Evolutionary conservation across 805 yeast species (phyloP).

Genomic region (Saccharomycopsis selenospora): DNA sequence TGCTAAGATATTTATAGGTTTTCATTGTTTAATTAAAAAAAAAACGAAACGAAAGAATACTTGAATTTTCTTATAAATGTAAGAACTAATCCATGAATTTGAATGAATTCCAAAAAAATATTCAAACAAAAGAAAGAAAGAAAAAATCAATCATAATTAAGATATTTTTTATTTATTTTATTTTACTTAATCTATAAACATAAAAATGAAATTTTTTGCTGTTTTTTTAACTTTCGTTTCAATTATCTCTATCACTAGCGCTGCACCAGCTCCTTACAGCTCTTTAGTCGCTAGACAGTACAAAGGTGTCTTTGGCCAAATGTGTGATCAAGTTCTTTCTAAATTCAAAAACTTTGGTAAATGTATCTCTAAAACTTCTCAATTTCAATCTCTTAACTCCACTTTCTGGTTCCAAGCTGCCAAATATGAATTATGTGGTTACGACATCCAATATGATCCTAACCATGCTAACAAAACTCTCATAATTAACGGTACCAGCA

Average conservation of each 20-base stretch:
- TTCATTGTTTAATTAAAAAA: too few species aligned
- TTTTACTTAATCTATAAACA: too few species aligned
- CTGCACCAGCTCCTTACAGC: neutral
- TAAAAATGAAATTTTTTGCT: neutral
- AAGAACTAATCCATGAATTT: too few species aligned
- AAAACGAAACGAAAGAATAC: too few species aligned
- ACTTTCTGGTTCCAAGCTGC: slow-evolving; percentile 22
- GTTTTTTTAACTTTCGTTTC: neutral
- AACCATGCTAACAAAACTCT: slow-evolving; percentile 1
- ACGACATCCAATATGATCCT: slow-evolving; percentile 7
- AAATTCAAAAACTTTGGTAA: slow-evolving; percentile 19
- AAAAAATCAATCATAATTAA: too few species aligned
- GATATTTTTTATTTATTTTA: too few species aligned
- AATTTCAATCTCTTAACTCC: slow-evolving; percentile 11
- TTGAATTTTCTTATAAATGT: too few species aligned
- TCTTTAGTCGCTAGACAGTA: neutral
- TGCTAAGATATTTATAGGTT: too few species aligned
- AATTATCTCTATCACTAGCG: neutral
- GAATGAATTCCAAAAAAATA: too few species aligned
- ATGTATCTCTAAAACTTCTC: slow-evolving; percentile 16
- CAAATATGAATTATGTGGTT: slow-evolving; percentile 18
- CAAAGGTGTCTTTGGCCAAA: slow-evolving; percentile 8
- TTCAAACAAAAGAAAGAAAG: too few species aligned
- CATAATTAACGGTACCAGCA: neutral
- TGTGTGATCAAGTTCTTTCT: slow-evolving; percentile 13